Evolutionary conservation across 2,329 filamentous ascomycete species (phyloP), one percentile per base, ranked within the genome.

Genomic region (Cladosporium cucumerinum): DNA sequence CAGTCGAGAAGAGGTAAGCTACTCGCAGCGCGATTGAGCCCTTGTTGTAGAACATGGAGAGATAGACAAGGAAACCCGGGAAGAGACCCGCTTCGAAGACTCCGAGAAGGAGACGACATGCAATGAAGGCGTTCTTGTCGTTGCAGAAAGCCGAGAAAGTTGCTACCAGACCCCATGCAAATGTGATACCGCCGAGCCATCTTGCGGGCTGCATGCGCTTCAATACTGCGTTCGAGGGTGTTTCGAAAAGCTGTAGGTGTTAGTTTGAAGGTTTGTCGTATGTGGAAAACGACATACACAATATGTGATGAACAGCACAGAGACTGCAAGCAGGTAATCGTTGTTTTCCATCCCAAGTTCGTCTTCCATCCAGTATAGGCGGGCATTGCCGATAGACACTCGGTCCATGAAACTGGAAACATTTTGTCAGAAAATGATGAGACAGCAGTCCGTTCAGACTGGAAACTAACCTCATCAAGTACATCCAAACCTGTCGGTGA

Each of bases 231-330:
- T 81, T 78, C 63, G 78, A 79, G 0, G 82, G 82, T 0, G 79
- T 78, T 63, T 85, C 82, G 49, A 83, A 81, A 3, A 78, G 69
- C 30, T 96, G 77, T 52, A 94, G 81, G 74, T 66, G 91, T 93
- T 55, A 93, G 71, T 0, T 23, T 32, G 26, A 23, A 23, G 18
- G 2, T 21, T 21, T 14, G 16, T 12, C 7, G 5, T 10, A 5
- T 10, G 16, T 30, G 14, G 16, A 11, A 12, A 7, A 26, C 91
- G 92, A 34, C 93, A 10, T 61, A 61, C 77, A 10, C 84, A 57
- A 54, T 68, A 69, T 30, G 68, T 69, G 36, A 69, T 59, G 61
- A 69, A 69, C 16, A 69, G 48, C 14, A 69, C 63, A 18, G 66
- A 68, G 14, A 69, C 62, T 5, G 62, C 63, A 23, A 69, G 64